Evolutionary conservation across 2,329 filamentous ascomycete species (phyloP).

Genomic region (Aaosphaeria arxii): DNA sequence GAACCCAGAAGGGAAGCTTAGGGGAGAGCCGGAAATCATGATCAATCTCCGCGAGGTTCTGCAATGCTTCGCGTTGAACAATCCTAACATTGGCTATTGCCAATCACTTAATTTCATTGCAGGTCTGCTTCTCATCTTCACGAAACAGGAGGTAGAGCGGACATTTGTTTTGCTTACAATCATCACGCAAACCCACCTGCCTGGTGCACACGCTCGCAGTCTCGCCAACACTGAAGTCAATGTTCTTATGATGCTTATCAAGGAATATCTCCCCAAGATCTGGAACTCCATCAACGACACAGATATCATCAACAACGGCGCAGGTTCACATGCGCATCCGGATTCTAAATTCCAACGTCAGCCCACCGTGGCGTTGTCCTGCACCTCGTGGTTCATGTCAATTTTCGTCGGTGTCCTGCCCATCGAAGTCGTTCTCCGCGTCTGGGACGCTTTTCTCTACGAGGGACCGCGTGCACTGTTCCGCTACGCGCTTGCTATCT

Average conservation of each 20-base stretch:
- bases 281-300: conserved; percentile 88
- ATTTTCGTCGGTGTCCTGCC: conserved; percentile 91
- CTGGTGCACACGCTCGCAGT: conserved; percentile 86
- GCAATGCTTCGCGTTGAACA: conserved; percentile 86
- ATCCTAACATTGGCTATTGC: conserved; percentile 89
- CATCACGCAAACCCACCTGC: conserved; percentile 82
- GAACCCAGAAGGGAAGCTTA: conserved; percentile 25
- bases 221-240: conserved; percentile 92
- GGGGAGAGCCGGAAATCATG: conserved; percentile 72
- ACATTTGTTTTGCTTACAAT: conserved; percentile 91
- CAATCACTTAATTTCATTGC: conserved; percentile 95
- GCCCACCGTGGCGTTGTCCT: conserved; percentile 86
- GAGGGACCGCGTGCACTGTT: conserved; percentile 94
- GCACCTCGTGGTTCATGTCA: conserved; percentile 98
- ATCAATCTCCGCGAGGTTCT: conserved; percentile 79
- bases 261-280: conserved; percentile 75
- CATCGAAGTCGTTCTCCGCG: conserved; percentile 84
- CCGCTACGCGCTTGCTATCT: conserved; percentile 84
- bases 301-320: conserved; percentile 45
- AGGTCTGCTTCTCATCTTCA: conserved; percentile 82
- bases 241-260: conserved; percentile 83
- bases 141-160: conserved; percentile 78
- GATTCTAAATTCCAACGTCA: conserved; percentile 51
- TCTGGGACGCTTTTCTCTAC: conserved; percentile 96
- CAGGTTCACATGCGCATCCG: conserved; percentile 30